Evolutionary conservation across 495 filamentous ascomycete species (phyloP).

Genomic region (Penicillium taxi): DNA sequence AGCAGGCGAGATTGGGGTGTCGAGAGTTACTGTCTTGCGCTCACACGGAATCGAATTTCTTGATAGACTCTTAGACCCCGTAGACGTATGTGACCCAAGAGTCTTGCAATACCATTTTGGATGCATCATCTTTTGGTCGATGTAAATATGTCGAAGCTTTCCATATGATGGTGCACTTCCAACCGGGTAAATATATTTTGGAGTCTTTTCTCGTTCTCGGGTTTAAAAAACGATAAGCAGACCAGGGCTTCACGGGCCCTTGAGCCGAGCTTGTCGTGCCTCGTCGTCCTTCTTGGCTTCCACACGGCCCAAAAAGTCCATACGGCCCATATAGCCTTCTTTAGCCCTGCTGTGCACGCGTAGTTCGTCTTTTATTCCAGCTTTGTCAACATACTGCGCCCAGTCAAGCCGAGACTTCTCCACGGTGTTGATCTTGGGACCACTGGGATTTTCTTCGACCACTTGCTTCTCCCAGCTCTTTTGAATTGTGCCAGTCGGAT

Average conservation of each 20-base stretch:
- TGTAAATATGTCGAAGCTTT: too few species aligned
- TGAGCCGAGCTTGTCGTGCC: constrained; percentile 53
- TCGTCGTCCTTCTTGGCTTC: constrained; percentile 73
- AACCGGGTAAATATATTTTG: too few species aligned
- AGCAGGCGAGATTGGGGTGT: too few species aligned
- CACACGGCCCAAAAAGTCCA: constrained; percentile 83
- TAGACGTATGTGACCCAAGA: not conserved
- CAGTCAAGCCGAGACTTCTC: constrained; percentile 94
- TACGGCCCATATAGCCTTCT: constrained; percentile 69
- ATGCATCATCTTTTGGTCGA: not conserved
- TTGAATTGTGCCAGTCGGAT: constrained; percentile 41
- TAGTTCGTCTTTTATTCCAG: constrained; percentile 87
- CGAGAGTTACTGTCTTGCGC: too few species aligned
- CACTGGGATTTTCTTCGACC: constrained; percentile 38
- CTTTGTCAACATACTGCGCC: constrained; percentile 86
- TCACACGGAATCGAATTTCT: too few species aligned
- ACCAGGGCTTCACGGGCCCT: constrained; percentile 36
- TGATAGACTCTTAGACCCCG: too few species aligned
- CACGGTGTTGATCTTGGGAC: constrained; percentile 87
- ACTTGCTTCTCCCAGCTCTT: constrained; percentile 43
- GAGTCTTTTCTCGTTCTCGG: too few species aligned
- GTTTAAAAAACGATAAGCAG: too few species aligned
- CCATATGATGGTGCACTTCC: too few species aligned
- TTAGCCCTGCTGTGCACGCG: constrained; percentile 76
- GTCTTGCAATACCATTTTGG: constrained; percentile 1